Evolutionary conservation across 495 filamentous ascomycete genomes (phyloP).

Genomic region (Hyaloscypha variabilis): DNA sequence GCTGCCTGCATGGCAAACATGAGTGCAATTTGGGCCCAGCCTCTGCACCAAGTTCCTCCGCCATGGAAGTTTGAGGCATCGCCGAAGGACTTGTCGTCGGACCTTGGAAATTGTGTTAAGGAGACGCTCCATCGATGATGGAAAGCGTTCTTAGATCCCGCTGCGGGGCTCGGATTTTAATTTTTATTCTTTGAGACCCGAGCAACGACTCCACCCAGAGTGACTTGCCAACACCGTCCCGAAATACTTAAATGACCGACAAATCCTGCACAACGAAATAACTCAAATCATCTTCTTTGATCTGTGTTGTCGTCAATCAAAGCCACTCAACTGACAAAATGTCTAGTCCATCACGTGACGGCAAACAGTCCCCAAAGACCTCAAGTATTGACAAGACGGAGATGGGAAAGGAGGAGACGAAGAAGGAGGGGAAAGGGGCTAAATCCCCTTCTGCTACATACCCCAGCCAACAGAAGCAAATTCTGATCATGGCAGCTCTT

Average conservation of each 20-base stretch:
- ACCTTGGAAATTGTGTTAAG: not conserved
- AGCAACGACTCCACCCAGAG: not conserved
- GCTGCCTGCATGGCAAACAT: constrained; percentile 62
- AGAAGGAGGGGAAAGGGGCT: not conserved
- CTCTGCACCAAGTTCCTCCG: not conserved
- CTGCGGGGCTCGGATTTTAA: not conserved
- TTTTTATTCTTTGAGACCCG: not conserved
- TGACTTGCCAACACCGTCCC: not conserved
- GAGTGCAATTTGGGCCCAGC: constrained; percentile 24
- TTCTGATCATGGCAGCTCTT: too few relatives aligned
- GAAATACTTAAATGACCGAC: not conserved
- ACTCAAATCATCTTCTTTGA: not conserved
- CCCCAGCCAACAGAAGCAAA: not conserved
- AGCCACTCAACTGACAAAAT: not conserved
- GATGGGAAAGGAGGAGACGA: too few relatives aligned
- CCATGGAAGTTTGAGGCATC: not conserved
- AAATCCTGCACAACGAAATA: not conserved
- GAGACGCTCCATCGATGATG: not conserved
- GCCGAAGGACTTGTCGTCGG: not conserved
- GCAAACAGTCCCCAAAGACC: not conserved
- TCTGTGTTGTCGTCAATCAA: not conserved
- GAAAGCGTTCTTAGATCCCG: not conserved
- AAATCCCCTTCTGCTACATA: not conserved
- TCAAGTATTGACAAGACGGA: too few relatives aligned
- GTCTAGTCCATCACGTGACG: not conserved